A percentile compares a stretch with the other conserved stretches of the same genome.
Evolutionary conservation across 169 alveolate genomes (phyloP).

Genomic region (Eimeria praecox): DNA sequence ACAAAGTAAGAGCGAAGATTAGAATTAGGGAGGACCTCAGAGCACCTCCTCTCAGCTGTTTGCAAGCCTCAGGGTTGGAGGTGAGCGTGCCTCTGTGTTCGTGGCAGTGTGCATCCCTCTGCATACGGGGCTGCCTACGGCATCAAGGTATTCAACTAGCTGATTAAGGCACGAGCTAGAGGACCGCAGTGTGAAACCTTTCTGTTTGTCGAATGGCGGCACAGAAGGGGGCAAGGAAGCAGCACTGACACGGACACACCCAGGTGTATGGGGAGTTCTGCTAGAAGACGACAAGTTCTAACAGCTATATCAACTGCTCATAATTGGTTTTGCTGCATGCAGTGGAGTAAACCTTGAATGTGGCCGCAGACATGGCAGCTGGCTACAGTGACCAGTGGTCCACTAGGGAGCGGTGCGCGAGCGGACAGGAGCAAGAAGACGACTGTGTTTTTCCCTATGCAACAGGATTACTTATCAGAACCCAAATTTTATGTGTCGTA

Average conservation of each 20-base stretch:
- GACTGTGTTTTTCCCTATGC: not conserved
- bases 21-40: not conserved
- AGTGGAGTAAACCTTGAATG: not conserved
- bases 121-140: too few relatives aligned
- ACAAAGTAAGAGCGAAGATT: not conserved
- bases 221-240: not conserved
- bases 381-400: not conserved
- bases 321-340: not conserved
- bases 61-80: not conserved
- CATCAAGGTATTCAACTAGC: not conserved
- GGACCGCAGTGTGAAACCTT: not conserved
- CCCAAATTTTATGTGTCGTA: too few relatives aligned
- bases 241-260: not conserved
- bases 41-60: not conserved
- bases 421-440: not conserved
- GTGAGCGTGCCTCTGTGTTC: too few relatives aligned
- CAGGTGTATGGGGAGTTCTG: not conserved
- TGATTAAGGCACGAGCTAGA: not conserved
- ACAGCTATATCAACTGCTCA: not conserved
- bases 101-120: too few relatives aligned
- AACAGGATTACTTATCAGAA: too few relatives aligned
- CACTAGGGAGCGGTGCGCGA: not conserved
- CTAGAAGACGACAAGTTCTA: not conserved
- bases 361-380: not conserved
- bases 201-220: not conserved